Evolutionary conservation across 2,329 filamentous ascomycete genomes (phyloP), one percentile per base, ranked within the genome.

Genomic region (Pyrenochaeta sp.): DNA sequence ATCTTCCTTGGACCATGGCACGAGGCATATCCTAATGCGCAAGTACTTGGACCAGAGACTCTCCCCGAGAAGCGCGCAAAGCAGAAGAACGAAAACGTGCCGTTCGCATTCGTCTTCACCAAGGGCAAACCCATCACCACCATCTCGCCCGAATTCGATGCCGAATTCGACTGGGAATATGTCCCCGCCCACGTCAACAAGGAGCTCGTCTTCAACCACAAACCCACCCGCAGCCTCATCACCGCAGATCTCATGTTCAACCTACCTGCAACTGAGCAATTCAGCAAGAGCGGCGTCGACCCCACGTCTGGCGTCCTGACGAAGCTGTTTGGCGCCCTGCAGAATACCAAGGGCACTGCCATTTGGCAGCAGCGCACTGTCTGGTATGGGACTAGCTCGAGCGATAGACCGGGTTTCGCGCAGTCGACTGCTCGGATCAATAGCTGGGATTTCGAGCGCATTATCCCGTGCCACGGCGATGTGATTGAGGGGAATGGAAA

Each of bases 381-480:
- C 37, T 97, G 93, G 92, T 92, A 96, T 71, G 75, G 78, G 1
- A 70, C 84, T 20, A 86, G 81, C 40, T 65, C 72, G 13, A 76
- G 74, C 24, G 83, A 96, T 71, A 78, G 89, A 20, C 55, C 72
- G 4, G 85, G 82, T 10, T 95, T 91, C 71, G 85, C 85, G 53
- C 78, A 83, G 51, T 91, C 87, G 57, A 74, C 90, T 27, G 74
- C 72, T 56, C 79, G 80, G 48, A 93, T 97, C 51, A 77, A 84
- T 39, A 68, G 72, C 41, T 99, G 93, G 93, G 87, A 93, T 45
- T 96, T 96, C 67, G 83, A 87, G 53, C 85, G 85, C 26, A 79
- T 97, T 36, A 85, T 99, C 47, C 91, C 93, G 1, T 97, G 93
- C 69, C 94, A 99, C 72, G 94, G 94, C 7, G 94, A 99, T 74